phyloP scores from a whole-genome alignment of 805 yeast genomes.

The Pichia sporocuriosa region DNA sequence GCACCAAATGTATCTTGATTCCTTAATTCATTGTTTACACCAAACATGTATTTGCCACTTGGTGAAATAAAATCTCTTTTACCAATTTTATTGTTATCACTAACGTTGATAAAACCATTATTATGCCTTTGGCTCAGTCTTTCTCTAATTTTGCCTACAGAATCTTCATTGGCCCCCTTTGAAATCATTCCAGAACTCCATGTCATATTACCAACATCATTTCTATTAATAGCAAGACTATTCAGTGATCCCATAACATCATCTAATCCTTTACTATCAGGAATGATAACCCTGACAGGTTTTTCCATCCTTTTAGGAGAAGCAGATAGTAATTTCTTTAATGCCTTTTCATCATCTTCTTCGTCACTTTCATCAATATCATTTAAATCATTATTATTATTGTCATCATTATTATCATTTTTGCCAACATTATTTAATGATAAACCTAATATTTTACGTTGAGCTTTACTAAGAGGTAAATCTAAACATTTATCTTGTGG shows the following conservation, averaged over 20 bases:
- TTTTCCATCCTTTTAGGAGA: slow-evolving; percentile 4
- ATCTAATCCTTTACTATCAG: slow-evolving; percentile 2
- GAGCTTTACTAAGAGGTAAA: slow-evolving; percentile 41
- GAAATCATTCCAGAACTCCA: slow-evolving; percentile 5
- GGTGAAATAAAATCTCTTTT: slow-evolving; percentile 6
- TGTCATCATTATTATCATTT: background rate
- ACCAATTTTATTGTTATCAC: background rate
- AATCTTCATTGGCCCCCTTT: background rate
- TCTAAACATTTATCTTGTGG: slow-evolving; percentile 46
- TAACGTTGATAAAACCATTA: background rate
- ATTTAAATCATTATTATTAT: background rate
- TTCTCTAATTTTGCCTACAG: background rate
- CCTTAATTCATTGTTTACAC: slow-evolving; percentile 2
- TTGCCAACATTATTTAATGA: slow-evolving; percentile 10
- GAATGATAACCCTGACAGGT: slow-evolving; percentile 4
- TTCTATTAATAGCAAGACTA: background rate
- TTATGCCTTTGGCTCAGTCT: background rate
- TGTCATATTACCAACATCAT: background rate
- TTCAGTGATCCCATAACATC: slow-evolving; percentile 9
- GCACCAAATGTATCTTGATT: background rate
- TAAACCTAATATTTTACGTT: slow-evolving; percentile 42
- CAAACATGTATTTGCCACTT: slow-evolving; percentile 7
- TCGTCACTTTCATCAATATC: slow-evolving; percentile 7
- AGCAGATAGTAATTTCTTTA: background rate
- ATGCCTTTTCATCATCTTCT: slow-evolving; percentile 4